These are phyloP conservation scores for Cyclostephanos invisitatus DNA, from an alignment of 108 stramenopile genomes.

Conservation along the genomic window DNA sequence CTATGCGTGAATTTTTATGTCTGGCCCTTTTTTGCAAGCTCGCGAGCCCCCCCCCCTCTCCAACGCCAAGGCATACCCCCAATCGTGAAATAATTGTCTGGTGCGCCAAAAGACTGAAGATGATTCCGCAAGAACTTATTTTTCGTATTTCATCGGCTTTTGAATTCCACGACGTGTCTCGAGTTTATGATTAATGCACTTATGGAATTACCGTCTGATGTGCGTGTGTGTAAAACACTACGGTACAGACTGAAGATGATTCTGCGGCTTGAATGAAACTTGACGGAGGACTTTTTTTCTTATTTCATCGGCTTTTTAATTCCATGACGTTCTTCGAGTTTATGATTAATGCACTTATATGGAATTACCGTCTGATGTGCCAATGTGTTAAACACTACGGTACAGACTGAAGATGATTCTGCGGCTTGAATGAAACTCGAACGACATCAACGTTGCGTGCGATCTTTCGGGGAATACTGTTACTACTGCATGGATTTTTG, in stretches of 20 bases:
- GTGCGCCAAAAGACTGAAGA: conserved; percentile 22
- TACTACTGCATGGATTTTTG: not conserved
- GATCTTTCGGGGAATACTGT: no score
- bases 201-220: no score
- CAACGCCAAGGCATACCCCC: not conserved
- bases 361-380: conserved; percentile 1
- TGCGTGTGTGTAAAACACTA: not conserved
- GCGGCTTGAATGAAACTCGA: conserved; percentile 49
- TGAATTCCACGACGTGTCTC: no score
- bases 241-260: conserved; percentile 33
- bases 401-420: conserved; percentile 44
- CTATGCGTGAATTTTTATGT: not conserved
- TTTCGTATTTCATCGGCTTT: no score
- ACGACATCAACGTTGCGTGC: no score
- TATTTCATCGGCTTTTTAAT: not conserved
- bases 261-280: conserved; percentile 53
- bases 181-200: no score
- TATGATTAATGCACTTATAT: not conserved
- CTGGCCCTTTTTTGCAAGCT: no score
- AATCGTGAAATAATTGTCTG: not conserved
- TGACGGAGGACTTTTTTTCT: not conserved
- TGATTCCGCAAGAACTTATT: no score
- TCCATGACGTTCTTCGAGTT: not conserved
- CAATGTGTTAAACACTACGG: not conserved
- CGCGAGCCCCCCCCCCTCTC: not conserved